Evolutionary conservation across 495 filamentous ascomycete species (phyloP).

Genomic region (Aspergillus baeticus): DNA sequence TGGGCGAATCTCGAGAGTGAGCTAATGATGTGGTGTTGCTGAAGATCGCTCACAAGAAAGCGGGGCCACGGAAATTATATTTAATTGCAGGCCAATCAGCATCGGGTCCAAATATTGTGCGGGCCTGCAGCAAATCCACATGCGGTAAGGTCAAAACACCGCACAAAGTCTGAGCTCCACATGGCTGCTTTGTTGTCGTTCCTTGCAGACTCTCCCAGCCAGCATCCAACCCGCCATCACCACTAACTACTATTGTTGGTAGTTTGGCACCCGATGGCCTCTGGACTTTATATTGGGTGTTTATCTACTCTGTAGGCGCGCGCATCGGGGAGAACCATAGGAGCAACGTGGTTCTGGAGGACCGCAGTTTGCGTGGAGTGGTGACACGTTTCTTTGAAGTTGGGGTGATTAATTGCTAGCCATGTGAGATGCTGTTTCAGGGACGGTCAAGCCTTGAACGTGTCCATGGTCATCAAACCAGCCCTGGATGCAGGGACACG

Average conservation of each 20-base stretch:
- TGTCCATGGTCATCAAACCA: no score
- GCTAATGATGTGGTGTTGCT: not conserved
- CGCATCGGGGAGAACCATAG: not conserved
- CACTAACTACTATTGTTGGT: not conserved
- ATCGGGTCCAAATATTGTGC: not conserved
- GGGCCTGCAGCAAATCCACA: not conserved
- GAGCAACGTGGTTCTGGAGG: not conserved
- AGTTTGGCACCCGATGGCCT: not conserved
- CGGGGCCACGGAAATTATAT: slow-evolving; percentile 9
- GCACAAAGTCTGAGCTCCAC: slow-evolving; percentile 2
- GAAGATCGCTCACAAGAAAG: not conserved
- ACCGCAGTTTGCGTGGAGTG: not conserved
- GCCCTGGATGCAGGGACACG: no score
- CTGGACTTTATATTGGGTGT: not conserved
- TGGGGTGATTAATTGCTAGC: not conserved
- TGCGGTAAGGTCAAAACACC: slow-evolving; percentile 1
- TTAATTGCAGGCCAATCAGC: not conserved
- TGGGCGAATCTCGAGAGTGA: not conserved
- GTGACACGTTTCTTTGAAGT: slow-evolving; percentile 6
- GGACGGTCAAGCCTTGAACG: not conserved
- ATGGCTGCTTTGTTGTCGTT: not conserved
- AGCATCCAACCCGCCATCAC: not conserved
- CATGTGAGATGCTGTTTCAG: not conserved
- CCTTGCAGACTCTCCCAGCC: not conserved
- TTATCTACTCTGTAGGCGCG: not conserved